A percentile compares a stretch with the other conserved stretches of the same genome.
Conservation (phyloP, 2,329 filamentous ascomycete genomes). For the Huntiella decipiens region DNA sequence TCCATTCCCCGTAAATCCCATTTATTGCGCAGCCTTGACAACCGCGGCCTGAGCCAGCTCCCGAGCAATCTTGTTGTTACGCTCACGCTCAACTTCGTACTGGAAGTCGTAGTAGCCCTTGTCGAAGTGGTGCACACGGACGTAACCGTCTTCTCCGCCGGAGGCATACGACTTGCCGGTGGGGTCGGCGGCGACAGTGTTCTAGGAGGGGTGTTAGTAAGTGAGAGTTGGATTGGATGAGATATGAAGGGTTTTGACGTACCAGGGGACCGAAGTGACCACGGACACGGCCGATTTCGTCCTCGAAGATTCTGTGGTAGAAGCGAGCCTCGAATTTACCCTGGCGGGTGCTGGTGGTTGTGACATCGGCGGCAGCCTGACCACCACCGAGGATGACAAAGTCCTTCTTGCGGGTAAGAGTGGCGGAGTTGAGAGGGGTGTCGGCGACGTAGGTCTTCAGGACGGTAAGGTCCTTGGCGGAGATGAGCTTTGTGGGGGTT, state of each 20-base stretch:
- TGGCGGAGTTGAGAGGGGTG: conserved; percentile 88
- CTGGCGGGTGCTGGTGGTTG: conserved; percentile 78
- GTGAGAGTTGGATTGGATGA: no score
- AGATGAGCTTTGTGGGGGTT: conserved; percentile 42
- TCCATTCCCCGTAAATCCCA: not conserved
- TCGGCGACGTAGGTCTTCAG: conserved; percentile 86
- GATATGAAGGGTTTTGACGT: conserved; percentile 13
- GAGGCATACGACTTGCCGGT: conserved; percentile 83
- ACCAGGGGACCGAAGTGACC: conserved; percentile 86
- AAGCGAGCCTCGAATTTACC: conserved; percentile 99
- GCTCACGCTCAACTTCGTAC: conserved; percentile 94
- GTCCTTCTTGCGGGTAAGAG: conserved; percentile 88
- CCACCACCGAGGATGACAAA: conserved; percentile 96
- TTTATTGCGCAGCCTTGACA: not conserved
- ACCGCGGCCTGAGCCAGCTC: not conserved
- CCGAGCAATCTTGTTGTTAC: conserved; percentile 22
- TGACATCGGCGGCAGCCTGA: conserved; percentile 97
- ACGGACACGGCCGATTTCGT: conserved; percentile 91
- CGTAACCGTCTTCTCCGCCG: conserved; percentile 95
- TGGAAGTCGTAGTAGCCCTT: conserved; percentile 97
- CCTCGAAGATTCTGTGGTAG: conserved; percentile 99
- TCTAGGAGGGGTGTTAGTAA: conserved; percentile 22
- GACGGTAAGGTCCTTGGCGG: conserved; percentile 68
- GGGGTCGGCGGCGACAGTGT: conserved; percentile 88
- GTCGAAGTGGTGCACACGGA: conserved; percentile 95